Percentiles rank a stretch among this genome's conserved stretches.
Conservation (phyloP, 371 early-diverging fungal species). For the Circinella umbellata region DNA sequence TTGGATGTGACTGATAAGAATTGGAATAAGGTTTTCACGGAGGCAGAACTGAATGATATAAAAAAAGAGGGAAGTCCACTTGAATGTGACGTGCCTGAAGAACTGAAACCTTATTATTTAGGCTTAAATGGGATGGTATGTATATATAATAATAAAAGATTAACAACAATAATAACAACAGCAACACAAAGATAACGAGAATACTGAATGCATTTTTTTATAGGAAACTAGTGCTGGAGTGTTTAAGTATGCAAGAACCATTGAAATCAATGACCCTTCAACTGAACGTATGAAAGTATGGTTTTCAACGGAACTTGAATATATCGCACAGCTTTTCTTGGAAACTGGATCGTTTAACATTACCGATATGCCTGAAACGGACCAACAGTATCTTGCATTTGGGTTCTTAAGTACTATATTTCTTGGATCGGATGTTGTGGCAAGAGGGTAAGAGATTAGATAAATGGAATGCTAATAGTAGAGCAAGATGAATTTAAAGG, state of each 20-base stretch:
- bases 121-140: neutral
- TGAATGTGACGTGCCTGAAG: neutral
- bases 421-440: neutral
- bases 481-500: too few species aligned
- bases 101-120: neutral
- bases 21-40: slow-evolving; percentile 2
- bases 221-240: too few species aligned
- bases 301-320: too few species aligned
- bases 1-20: slow-evolving; percentile 2
- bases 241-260: too few species aligned
- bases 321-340: too few species aligned
- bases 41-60: neutral
- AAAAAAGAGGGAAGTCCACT: neutral
- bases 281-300: too few species aligned
- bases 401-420: neutral
- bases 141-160: neutral
- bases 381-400: neutral
- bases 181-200: too few species aligned
- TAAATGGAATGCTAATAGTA: too few species aligned
- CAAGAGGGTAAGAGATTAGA: neutral
- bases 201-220: too few species aligned
- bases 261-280: too few species aligned
- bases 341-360: too few species aligned
- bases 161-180: too few species aligned
- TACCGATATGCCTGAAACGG: neutral